Percentiles rank a stretch among this genome's conserved stretches.
phyloP scores from a whole-genome alignment of 2,329 filamentous ascomycete genomes.

The Incumbomyces lentus region DNA sequence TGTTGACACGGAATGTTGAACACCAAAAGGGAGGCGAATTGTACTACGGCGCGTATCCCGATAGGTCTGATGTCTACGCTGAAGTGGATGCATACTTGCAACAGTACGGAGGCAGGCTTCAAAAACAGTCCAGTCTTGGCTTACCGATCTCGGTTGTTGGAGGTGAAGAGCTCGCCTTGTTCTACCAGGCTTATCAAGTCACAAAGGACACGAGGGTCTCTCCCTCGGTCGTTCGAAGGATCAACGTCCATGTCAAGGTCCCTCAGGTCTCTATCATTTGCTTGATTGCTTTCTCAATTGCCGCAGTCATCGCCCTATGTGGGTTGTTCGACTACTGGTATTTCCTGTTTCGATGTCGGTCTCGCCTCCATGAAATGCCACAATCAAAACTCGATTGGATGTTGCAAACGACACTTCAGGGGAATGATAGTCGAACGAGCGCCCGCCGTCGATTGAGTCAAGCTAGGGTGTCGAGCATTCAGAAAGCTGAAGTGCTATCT shows the following conservation, averaged over 20 bases:
- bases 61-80: background rate
- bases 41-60: slow-evolving; percentile 5
- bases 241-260: slow-evolving; percentile 8
- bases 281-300: slow-evolving; percentile 2
- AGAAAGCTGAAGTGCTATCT: too few species aligned
- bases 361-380: slow-evolving; percentile 3
- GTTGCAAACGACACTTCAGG: slow-evolving; percentile 2
- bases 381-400: slow-evolving; percentile 13
- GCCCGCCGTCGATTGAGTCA: too few species aligned
- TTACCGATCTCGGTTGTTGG: background rate
- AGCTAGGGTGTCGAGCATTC: too few species aligned
- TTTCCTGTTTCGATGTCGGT: slow-evolving; percentile 1
- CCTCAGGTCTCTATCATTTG: slow-evolving; percentile 9
- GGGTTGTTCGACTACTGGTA: slow-evolving; percentile 4
- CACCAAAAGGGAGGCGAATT: background rate
- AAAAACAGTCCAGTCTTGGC: slow-evolving; percentile 2
- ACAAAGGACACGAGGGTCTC: slow-evolving; percentile 7
- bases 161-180: slow-evolving; percentile 4
- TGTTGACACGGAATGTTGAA: background rate
- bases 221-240: background rate
- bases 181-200: slow-evolving; percentile 10
- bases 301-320: slow-evolving; percentile 5
- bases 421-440: too few species aligned
- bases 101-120: slow-evolving; percentile 5
- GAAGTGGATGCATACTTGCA: background rate